Base-by-base conservation (phyloP, 129 eudicot genomes). In the Glebionis coronaria region DNA sequence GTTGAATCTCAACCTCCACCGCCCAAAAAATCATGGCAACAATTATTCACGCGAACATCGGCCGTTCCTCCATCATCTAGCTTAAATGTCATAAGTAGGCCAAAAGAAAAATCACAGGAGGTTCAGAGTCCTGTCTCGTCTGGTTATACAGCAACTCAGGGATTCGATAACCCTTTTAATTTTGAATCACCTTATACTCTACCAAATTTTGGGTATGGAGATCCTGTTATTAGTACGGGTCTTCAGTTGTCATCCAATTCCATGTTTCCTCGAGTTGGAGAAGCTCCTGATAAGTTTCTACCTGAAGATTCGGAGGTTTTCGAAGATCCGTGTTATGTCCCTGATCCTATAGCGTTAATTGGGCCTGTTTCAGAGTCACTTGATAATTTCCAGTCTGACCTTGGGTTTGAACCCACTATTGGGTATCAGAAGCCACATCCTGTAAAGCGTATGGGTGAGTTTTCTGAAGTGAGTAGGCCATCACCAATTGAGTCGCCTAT, bases 321-420 rank as follows among this genome's bases (percentile, higher is more conserved):
- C 77, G 96, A 92, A 82, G 98, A 92, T 70, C 98, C 98, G 0
- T 83, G 96, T 73, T 88, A 85, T 80, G 95, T 83, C 69, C 95
- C 98, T n/a, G 96, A 92, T 35, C 95, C 96, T 8, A 80, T 69
- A 12, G 76, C 91, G 2, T 76, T 88, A 73, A 90, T 88, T 35
- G 98, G 98, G 8, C 96, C 98, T 0, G 90, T 92, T 63, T 88
- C 96, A 56, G 95, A 92, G 60, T 86, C 98, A 10, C 96, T 92
- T 55, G 94, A 91, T 69, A 80, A 80, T 71, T 88, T 88, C 61
- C 96, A 85, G 76, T 45, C 83, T 68, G 95, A 91, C 73, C 81
- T 76, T 27, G 96, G 98, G 12, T 88, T 81, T 71, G 70, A 78
- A 57, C 44, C 79, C 4, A 81, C 85, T 75, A 20, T 76, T 25